Base-by-base conservation (phyloP, 441 rosid genomes). In the Arabidopsis lyrata region DNA sequence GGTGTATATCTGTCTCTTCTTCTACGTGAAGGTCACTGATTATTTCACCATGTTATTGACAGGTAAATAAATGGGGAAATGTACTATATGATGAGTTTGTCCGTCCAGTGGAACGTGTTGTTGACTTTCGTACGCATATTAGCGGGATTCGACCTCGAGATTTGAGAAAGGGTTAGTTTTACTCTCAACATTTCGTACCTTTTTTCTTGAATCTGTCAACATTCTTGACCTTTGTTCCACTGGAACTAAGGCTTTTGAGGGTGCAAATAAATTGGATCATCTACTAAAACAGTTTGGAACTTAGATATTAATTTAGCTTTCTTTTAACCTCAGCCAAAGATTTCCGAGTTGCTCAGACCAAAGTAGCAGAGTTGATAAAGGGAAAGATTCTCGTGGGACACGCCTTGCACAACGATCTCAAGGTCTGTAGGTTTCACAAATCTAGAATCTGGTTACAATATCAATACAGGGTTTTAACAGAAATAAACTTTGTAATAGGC, bases 41-140 rank as follows among this genome's bases (percentile, higher is more conserved):
- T 58, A 3, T 34, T 50, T 71, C 15, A 77, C 52, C 34, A 36
- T 82, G 59, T 60, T 81, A 45, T 66, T 87, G 81, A 49, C 86
- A 90, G 99, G 96, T 92, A 73, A 95, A 95, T 70, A 85, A 80
- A 81, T 90, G 99, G 97, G 90, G 98, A 45, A 95, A 95, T 81
- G 88, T 92, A 60, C 38, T 92, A 53, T 89, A 85, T 59, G 96
- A 95, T 79, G 96, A 88, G 83, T 95, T 92, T 82, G 99, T 90
- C 63, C 90, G 86, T 24, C 98, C 99, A 35, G 78, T 95, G 60
- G 99, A 95, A 75, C 90, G 82, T 36, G 88, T 95, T 75, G 93
- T 87, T 69, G 95, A 95, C 81, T 95, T 90, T 58, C 96, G 97
- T 5, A 92, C 99, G 15, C 83, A 63, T 48, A 89, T 95, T 68